Evolutionary conservation across 768 basidiomycete genomes (phyloP), one percentile per base, ranked within the genome.

Genomic region (Auriculariales sp.): DNA sequence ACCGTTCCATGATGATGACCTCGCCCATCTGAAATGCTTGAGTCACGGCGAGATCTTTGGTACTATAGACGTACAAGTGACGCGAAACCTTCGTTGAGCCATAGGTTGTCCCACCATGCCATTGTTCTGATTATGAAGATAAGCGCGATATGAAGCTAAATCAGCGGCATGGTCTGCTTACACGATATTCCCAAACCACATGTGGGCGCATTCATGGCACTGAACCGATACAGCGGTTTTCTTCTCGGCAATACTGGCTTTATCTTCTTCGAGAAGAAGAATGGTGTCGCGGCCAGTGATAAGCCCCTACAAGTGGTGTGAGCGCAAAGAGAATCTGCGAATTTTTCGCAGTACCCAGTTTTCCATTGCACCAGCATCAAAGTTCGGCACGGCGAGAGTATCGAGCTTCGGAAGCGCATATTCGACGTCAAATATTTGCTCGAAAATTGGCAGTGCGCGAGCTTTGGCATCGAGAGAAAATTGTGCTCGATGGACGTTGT

Each of bases 161-260:
- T n/a, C n/a, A n/a, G n/a, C n/a, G n/a, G n/a, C n/a, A n/a, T n/a
- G n/a, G n/a, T n/a, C n/a, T n/a, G n/a, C n/a, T n/a, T n/a, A n/a
- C n/a, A n/a, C n/a, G n/a, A 95, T 84, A 60, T 94, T 82, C 24
- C 91, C 92, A 57, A 93, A 94, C 88, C 87, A 71, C n/a, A n/a
- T n/a, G n/a, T n/a, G n/a, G n/a, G n/a, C n/a, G n/a, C 89, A 78
- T 66, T 93, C 93, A 58, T 97, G 94, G 57, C 78, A 78, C 64
- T 90, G 86, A 1, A 75, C 77, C 11, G 70, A 64, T 2, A 85
- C 83, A 49, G 94, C 77, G 15, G 73, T 68, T 63, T 91, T 86
- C 71, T 83, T 87, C 33, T 79, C 82, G 10, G 67, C 67, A 45
- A 90, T 64, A 57, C 86, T 82, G 22, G 76, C 74, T 48, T 74